A percentile compares a stretch with the other conserved stretches of the same genome.
Evolutionary conservation across 331 rosid genomes (phyloP).

Genomic region (Pyrus hybrid): DNA sequence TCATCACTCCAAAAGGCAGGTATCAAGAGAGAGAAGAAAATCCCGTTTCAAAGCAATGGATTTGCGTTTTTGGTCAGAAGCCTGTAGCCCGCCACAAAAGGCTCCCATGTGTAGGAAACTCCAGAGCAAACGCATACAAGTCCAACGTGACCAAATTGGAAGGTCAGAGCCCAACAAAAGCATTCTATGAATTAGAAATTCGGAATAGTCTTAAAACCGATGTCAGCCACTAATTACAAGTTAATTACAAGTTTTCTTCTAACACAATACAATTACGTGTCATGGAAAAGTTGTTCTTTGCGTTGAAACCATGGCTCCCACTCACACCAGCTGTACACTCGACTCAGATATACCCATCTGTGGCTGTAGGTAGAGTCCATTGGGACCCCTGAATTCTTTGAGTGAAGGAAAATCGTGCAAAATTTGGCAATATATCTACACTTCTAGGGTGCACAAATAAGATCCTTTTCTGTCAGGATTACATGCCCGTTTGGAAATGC

Average conservation of each 20-base stretch:
- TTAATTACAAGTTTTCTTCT: background rate
- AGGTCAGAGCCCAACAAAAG: background rate
- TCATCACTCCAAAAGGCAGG: background rate
- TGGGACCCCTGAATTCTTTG: too few species aligned
- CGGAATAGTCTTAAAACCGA: background rate
- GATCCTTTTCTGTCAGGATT: too few species aligned
- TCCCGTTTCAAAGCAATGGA: background rate
- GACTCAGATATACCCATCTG: too few species aligned
- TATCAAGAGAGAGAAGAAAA: too few species aligned
- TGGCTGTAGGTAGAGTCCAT: too few species aligned
- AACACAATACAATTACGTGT: background rate
- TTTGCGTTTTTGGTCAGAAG: background rate
- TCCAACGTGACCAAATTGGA: background rate
- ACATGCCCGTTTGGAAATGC: too few species aligned
- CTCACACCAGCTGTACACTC: too few species aligned
- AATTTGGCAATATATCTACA: too few species aligned
- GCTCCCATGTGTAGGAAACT: background rate
- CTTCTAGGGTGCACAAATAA: too few species aligned
- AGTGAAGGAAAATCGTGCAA: too few species aligned
- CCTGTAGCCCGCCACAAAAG: background rate
- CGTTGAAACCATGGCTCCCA: too few species aligned
- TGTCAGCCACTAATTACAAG: background rate
- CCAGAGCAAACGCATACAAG: background rate
- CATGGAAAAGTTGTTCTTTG: background rate
- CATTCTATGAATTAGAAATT: background rate